These are phyloP conservation scores for Wallacemonas sp. DNA, from an alignment of 208 protist species.

Conservation along the genomic window DNA sequence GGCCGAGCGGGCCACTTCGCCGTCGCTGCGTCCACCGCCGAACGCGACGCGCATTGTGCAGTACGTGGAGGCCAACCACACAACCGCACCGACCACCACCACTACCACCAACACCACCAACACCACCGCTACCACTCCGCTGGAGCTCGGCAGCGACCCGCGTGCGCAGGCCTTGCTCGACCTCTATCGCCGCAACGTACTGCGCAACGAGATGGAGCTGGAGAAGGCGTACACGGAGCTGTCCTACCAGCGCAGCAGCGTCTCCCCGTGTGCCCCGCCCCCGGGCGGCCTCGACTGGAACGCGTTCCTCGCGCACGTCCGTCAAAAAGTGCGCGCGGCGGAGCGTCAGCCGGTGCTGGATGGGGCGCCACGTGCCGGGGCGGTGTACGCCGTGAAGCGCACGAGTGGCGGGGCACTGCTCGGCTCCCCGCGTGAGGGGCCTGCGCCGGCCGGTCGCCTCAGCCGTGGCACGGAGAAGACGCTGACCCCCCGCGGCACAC, in stretches of 20 bases:
- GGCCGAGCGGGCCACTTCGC: slow-evolving; percentile 12
- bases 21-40: slow-evolving; percentile 19
- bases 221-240: slow-evolving; percentile 39
- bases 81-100: not conserved
- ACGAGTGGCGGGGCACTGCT: not conserved
- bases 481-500: slow-evolving; percentile 7
- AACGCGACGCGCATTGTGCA: slow-evolving; percentile 13
- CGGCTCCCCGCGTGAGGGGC: not conserved
- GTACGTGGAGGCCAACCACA: slow-evolving; percentile 17
- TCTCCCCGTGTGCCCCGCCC: slow-evolving; percentile 24
- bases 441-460: not conserved
- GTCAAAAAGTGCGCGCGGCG: slow-evolving; percentile 10
- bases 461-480: slow-evolving; percentile 1
- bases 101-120: not conserved
- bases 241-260: slow-evolving; percentile 28
- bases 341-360: too few relatives aligned
- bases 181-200: slow-evolving; percentile 15
- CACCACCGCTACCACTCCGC: not conserved
- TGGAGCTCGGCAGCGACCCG: slow-evolving; percentile 7
- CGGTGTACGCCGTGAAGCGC: slow-evolving; percentile 12
- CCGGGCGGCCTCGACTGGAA: slow-evolving; percentile 28
- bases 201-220: slow-evolving; percentile 20
- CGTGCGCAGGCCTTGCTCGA: slow-evolving; percentile 14
- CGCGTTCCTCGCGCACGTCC: slow-evolving; percentile 22
- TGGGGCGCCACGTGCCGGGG: not conserved